A percentile compares a stretch with the other conserved stretches of the same genome.
Evolutionary conservation across 129 eudicot species (phyloP).

Genomic region (Flaveria trinervia): DNA sequence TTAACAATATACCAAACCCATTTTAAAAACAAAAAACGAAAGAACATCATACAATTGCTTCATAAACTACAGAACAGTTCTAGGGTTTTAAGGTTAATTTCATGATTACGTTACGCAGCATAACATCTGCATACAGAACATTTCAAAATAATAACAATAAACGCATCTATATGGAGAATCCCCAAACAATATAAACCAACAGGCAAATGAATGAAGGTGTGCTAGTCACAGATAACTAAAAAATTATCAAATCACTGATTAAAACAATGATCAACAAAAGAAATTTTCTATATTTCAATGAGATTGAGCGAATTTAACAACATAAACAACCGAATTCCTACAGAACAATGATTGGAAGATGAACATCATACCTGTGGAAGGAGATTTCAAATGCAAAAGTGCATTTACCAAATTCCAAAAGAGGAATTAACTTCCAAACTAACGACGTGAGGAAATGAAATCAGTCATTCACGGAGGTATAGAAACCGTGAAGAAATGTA

Average conservation of each 20-base stretch:
- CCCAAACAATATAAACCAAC: conserved; percentile 9
- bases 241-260: not conserved
- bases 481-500: conserved; percentile 31
- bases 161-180: not conserved
- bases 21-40: not conserved
- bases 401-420: conserved; percentile 15
- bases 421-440: not conserved
- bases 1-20: not conserved
- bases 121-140: not conserved
- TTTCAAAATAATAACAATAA: not conserved
- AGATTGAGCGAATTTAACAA: not conserved
- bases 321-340: not conserved
- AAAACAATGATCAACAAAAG: not conserved
- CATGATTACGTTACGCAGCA: conserved; percentile 7
- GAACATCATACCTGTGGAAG: conserved; percentile 30
- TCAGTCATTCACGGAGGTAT: not conserved
- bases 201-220: not conserved
- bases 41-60: not conserved
- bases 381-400: conserved; percentile 29
- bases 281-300: not conserved
- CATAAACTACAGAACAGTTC: not conserved
- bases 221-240: not conserved
- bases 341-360: not conserved
- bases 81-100: not conserved
- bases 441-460: not conserved